Base-by-base conservation (phyloP, 331 rosid genomes). In the Prunus yedoensis region DNA sequence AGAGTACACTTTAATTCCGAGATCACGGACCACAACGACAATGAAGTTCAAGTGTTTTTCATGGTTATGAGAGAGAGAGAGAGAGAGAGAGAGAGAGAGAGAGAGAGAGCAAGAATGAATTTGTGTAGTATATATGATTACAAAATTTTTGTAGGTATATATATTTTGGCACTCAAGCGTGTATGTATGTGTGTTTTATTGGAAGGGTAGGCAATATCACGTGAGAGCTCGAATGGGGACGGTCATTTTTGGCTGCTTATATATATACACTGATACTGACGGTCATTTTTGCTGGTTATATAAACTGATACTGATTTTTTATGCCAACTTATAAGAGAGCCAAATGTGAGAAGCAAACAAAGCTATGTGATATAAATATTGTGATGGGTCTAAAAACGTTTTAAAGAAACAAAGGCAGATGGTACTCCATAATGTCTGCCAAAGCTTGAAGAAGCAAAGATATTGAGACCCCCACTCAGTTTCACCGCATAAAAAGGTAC, bases 171-270 rank as follows among this genome's bases (percentile, higher is more conserved):
- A 38, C 9, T 38, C 43, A 38, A 38, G 9, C 1, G 43, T 38
- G 9, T 1, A 0, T 38, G 9, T 38, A 0, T 52, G 8, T 30
- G 74, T 52, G 74, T 32, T 53, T 52, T 70, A 65, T 17, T 43
- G 50, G 10, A 1, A 4, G 69, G 51, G 50, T 35, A 16, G 69
- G 69, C 6, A 6, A 14, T 13, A 25, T 68, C 73, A 68, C 73
- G 57, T 46, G 73, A 47, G 14, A 28, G 13, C 14, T 21, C 5
- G 15, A 71, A 38, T 41, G 53, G 54, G 63, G 65, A 71, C 64
- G 50, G 64, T 53, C 63, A 28, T 68, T 70, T 38, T 53, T 53
- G 74, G 64, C 64, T 70, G 74, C 32, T 53, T n/a, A n/a, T n/a
- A n/a, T 70, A 53, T 70, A 17, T 12, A 18, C 38, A 35, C 38